Evolutionary conservation across 192 early-diverging fungal genomes (phyloP).

Genomic region (Chytriomyces confervae): DNA sequence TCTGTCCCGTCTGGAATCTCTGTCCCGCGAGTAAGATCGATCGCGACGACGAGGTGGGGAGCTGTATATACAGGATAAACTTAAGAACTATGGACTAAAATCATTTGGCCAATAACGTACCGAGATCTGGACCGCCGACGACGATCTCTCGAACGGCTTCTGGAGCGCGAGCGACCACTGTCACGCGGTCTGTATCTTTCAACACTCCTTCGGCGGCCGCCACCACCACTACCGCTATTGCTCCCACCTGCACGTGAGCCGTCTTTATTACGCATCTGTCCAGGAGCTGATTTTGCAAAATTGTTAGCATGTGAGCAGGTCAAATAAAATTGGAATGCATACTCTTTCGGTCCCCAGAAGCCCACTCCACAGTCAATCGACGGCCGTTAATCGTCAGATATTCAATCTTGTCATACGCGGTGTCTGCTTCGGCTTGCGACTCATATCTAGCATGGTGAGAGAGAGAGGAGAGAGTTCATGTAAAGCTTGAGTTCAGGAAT

Average conservation of each 20-base stretch:
- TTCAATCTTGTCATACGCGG: conserved; percentile 54
- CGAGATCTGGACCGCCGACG: conserved; percentile 14
- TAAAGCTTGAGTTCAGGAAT: conserved; percentile 6
- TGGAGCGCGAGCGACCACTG: background rate
- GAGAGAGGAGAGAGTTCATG: conserved; percentile 10
- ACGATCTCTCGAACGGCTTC: conserved; percentile 2
- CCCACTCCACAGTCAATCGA: conserved; percentile 56
- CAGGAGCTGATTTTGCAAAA: conserved; percentile 33
- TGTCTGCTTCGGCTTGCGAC: conserved; percentile 51
- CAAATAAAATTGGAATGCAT: background rate
- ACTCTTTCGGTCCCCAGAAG: conserved; percentile 52
- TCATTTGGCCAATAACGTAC: background rate
- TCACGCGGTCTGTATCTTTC: conserved; percentile 16
- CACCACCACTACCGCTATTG: background rate
- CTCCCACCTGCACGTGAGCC: background rate
- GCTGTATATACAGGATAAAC: background rate
- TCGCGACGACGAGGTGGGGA: conserved; percentile 27
- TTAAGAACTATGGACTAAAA: background rate
- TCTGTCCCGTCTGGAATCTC: conserved; percentile 19
- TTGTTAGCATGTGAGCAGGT: background rate
- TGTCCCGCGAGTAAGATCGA: conserved; percentile 26
- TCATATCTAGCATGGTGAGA: conserved; percentile 40
- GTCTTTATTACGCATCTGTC: conserved; percentile 36
- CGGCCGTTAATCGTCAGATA: conserved; percentile 56
- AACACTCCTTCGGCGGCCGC: conserved; percentile 6